Conservation (phyloP, 2,329 filamentous ascomycete genomes). For the Fonsecaea erecta region DNA sequence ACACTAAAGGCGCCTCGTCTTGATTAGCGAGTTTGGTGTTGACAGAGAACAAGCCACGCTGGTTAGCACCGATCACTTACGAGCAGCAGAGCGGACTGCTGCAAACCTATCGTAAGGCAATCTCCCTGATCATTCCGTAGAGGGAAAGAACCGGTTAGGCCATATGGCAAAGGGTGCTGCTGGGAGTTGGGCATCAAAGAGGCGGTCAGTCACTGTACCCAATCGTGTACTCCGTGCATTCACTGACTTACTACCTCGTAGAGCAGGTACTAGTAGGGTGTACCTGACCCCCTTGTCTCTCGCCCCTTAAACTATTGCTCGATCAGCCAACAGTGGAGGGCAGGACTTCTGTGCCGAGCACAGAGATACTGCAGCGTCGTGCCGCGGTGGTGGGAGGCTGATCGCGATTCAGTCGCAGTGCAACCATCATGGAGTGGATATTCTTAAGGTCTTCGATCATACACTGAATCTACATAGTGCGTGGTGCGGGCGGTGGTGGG, state of each 20-base stretch:
- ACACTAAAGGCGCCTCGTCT: neutral
- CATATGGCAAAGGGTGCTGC: neutral
- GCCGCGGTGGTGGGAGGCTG: neutral
- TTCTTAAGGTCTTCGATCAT: slow-evolving; percentile 2
- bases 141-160: neutral
- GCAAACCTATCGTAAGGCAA: neutral
- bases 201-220: neutral
- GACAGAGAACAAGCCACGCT: neutral
- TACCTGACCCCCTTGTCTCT: neutral
- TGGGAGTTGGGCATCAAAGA: neutral
- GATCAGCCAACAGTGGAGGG: neutral
- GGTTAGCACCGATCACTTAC: neutral
- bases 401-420: too few species aligned
- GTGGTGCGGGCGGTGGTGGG: neutral
- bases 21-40: neutral
- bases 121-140: neutral
- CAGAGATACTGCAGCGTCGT: too few species aligned
- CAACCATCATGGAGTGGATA: too few species aligned
- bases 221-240: neutral
- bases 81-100: neutral
- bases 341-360: neutral
- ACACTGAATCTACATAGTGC: neutral
- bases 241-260: neutral
- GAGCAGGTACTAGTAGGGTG: neutral
- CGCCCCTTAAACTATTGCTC: neutral